phyloP scores from a whole-genome alignment of 306 rosid genomes.

The Aeschynomene evenia region DNA sequence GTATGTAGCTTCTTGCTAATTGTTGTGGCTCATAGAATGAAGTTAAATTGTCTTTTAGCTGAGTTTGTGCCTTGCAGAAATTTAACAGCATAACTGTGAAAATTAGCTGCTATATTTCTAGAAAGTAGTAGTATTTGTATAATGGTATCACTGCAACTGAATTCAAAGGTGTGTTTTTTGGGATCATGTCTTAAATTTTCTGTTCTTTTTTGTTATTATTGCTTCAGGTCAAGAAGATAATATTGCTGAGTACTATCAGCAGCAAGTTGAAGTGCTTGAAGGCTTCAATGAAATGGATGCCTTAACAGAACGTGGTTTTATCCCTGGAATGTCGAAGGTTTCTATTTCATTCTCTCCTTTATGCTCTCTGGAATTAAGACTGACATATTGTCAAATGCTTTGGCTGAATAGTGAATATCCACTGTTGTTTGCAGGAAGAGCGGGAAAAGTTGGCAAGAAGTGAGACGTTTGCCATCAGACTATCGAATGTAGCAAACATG shows the following conservation, averaged over 20 bases:
- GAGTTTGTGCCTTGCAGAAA: neutral
- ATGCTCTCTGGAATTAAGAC: conserved; percentile 7
- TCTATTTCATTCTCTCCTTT: conserved; percentile 12
- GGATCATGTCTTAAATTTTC: conserved; percentile 1
- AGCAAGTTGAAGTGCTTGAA: conserved; percentile 92
- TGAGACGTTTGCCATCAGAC: conserved; percentile 88
- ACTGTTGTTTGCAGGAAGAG: conserved; percentile 67
- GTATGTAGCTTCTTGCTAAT: neutral
- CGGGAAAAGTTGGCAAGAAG: conserved; percentile 74
- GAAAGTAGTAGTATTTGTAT: conserved; percentile 1
- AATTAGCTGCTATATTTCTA: neutral
- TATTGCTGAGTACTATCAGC: conserved; percentile 95
- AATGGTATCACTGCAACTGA: conserved; percentile 6
- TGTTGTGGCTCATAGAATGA: neutral
- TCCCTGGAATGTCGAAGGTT: conserved; percentile 96
- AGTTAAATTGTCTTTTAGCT: neutral
- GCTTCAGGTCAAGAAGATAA: conserved; percentile 75
- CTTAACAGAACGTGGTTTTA: conserved; percentile 73
- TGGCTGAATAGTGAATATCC: conserved; percentile 35
- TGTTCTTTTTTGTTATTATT: conserved; percentile 11
- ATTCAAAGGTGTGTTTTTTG: neutral
- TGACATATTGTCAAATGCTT: conserved; percentile 9
- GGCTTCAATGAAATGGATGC: conserved; percentile 98
- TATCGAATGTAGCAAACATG: conserved; percentile 93
- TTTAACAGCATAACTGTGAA: neutral